Percentiles rank a stretch among this genome's conserved stretches.
Evolutionary conservation across 805 yeast genomes (phyloP).

Genomic region (Kazachstania kunashirensis): DNA sequence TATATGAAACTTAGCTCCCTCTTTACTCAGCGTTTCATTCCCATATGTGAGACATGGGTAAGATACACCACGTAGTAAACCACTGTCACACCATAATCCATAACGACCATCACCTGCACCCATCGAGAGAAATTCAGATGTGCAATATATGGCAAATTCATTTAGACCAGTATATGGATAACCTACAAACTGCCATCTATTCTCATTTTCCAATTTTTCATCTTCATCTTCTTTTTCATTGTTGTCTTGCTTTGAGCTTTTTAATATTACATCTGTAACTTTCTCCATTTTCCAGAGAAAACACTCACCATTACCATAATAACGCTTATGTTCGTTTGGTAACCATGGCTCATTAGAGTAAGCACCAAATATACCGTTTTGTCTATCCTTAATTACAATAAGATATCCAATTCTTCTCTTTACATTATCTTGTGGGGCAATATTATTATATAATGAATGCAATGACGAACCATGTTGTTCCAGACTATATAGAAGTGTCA

Average conservation of each 20-base stretch:
- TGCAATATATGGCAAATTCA: constrained; percentile 77
- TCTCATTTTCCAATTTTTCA: constrained; percentile 7
- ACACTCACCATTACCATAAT: constrained; percentile 92
- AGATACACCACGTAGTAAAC: constrained; percentile 66
- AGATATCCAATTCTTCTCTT: constrained; percentile 57
- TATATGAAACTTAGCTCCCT: constrained; percentile 56
- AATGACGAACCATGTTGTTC: constrained; percentile 90
- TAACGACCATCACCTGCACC: constrained; percentile 93
- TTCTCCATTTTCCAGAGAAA: constrained; percentile 75
- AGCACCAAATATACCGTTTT: constrained; percentile 64
- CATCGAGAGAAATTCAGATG: constrained; percentile 63
- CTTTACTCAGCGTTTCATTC: constrained; percentile 64
- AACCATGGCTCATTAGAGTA: constrained; percentile 64
- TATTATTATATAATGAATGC: constrained; percentile 57
- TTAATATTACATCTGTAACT: constrained; percentile 24
- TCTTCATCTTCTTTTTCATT: constrained; percentile 5
- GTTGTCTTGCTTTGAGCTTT: constrained; percentile 5
- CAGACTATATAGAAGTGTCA: constrained; percentile 73
- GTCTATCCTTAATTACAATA: constrained; percentile 56
- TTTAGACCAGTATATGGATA: constrained; percentile 83
- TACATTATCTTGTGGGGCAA: constrained; percentile 37
- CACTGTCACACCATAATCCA: constrained; percentile 80
- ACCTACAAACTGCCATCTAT: constrained; percentile 52
- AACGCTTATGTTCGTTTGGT: constrained; percentile 62
- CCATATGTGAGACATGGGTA: constrained; percentile 79